These are phyloP conservation scores for Spergularia marina DNA, from an alignment of 148 eudicot species.

Conservation along the genomic window DNA sequence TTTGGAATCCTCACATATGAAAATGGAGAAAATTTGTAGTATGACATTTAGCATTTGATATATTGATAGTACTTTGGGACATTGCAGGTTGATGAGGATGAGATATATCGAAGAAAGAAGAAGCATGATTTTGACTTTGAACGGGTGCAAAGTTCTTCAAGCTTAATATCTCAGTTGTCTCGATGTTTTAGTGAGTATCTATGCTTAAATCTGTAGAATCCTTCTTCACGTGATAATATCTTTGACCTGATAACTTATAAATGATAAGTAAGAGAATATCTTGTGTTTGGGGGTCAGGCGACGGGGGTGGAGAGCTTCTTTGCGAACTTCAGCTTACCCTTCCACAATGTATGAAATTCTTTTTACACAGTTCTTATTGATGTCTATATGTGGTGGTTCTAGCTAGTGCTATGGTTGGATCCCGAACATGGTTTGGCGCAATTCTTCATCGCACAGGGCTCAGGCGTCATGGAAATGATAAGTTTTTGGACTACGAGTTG, in stretches of 20 bases:
- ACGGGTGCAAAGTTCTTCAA: slow-evolving; percentile 45
- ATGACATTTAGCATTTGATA: neutral
- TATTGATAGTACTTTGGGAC: neutral
- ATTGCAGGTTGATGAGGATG: slow-evolving; percentile 75
- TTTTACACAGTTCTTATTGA: slow-evolving; percentile 21
- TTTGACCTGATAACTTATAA: neutral
- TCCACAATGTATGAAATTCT: slow-evolving; percentile 1
- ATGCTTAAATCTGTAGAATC: neutral
- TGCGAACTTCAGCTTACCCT: no score
- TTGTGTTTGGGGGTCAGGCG: no score
- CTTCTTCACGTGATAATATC: neutral
- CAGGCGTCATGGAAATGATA: slow-evolving; percentile 54
- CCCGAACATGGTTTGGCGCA: slow-evolving; percentile 91
- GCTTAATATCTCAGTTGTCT: slow-evolving; percentile 49
- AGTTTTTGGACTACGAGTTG: slow-evolving; percentile 40
- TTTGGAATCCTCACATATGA: neutral
- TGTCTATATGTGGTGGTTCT: slow-evolving; percentile 33
- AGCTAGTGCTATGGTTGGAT: slow-evolving; percentile 97
- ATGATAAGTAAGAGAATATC: no score
- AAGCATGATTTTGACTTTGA: slow-evolving; percentile 42
- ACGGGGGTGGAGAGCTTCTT: no score
- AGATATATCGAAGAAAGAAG: slow-evolving; percentile 42
- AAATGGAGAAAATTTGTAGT: neutral
- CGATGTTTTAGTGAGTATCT: slow-evolving; percentile 71
- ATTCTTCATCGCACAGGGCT: slow-evolving; percentile 62